These are phyloP conservation scores for Cercophora scortea DNA, from an alignment of 495 filamentous ascomycete genomes.

Conservation along the genomic window DNA sequence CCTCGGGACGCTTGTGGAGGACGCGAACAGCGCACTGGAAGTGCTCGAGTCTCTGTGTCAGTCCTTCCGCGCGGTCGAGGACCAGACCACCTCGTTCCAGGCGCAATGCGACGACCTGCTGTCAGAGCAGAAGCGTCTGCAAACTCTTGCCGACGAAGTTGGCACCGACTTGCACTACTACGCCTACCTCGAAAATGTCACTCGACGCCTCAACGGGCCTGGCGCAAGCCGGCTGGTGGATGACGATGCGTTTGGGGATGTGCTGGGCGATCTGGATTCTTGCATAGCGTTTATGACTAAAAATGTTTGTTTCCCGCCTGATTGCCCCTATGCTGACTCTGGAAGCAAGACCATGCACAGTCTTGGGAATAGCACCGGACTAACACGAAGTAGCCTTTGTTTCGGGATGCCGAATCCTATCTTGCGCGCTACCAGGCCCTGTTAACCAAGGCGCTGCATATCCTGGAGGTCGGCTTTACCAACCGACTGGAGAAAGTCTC, in stretches of 20 bases:
- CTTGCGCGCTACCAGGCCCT: conserved; percentile 86
- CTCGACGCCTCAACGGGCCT: conserved; percentile 82
- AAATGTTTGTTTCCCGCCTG: conserved; percentile 46
- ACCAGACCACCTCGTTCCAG: conserved; percentile 84
- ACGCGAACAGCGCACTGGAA: conserved; percentile 63
- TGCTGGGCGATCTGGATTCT: conserved; percentile 74
- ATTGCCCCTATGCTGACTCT: not conserved
- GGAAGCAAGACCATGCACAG: not conserved
- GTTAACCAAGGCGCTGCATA: conserved; percentile 46
- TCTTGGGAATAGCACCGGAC: not conserved
- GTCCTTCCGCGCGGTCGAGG: conserved; percentile 78
- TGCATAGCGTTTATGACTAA: conserved; percentile 85
- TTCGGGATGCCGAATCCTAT: conserved; percentile 81
- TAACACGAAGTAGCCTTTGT: conserved; percentile 51
- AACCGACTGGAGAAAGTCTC: conserved; percentile 37
- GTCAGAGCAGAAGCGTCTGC: conserved; percentile 66
- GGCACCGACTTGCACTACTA: conserved; percentile 85
- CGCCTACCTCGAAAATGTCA: conserved; percentile 82
- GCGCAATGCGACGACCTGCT: conserved; percentile 83
- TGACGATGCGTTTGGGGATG: conserved; percentile 73
- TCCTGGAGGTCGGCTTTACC: conserved; percentile 45
- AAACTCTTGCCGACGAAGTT: conserved; percentile 69
- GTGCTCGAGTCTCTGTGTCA: conserved; percentile 67
- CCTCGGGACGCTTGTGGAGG: conserved; percentile 68
- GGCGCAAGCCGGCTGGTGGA: conserved; percentile 77